These are phyloP conservation scores for Chaetomium olivaceum DNA, from an alignment of 2,329 filamentous ascomycete genomes.

Conservation along the genomic window DNA sequence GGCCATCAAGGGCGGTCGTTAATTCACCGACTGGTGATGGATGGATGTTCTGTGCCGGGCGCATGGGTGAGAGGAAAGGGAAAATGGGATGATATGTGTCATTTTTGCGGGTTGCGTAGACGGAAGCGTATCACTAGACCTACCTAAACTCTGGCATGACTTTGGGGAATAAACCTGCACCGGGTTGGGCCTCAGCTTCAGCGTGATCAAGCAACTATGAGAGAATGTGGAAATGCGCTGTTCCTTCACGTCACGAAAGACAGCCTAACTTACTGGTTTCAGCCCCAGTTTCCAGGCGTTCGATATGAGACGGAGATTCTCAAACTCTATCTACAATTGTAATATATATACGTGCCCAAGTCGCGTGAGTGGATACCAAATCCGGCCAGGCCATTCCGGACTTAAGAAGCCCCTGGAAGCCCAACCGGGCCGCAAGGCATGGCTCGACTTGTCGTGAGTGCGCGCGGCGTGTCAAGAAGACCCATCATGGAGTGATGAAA, in stretches of 20 bases:
- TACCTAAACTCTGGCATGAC: not conserved
- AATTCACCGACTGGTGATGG: not conserved
- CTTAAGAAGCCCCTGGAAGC: not conserved
- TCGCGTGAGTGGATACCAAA: not conserved
- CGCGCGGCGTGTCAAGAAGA: not conserved
- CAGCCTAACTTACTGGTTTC: not conserved
- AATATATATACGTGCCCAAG: not conserved
- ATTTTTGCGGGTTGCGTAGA: not conserved
- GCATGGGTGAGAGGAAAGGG: not conserved
- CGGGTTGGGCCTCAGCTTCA: not conserved
- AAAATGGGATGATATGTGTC: not conserved
- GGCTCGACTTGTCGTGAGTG: not conserved
- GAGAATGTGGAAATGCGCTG: not conserved
- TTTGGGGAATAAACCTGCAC: not conserved
- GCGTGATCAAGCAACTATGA: too few species aligned
- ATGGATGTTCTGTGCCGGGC: not conserved
- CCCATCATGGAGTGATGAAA: not conserved
- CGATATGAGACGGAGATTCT: not conserved
- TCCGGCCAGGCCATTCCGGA: not conserved
- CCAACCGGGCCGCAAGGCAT: constrained; percentile 10
- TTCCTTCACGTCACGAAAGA: not conserved
- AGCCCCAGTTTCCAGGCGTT: not conserved
- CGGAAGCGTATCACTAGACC: constrained; percentile 2
- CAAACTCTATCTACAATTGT: not conserved
- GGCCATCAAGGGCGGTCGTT: constrained; percentile 53